phyloP scores from a whole-genome alignment of 108 stramenopile genomes.

The Schizochytrium sp. region DNA sequence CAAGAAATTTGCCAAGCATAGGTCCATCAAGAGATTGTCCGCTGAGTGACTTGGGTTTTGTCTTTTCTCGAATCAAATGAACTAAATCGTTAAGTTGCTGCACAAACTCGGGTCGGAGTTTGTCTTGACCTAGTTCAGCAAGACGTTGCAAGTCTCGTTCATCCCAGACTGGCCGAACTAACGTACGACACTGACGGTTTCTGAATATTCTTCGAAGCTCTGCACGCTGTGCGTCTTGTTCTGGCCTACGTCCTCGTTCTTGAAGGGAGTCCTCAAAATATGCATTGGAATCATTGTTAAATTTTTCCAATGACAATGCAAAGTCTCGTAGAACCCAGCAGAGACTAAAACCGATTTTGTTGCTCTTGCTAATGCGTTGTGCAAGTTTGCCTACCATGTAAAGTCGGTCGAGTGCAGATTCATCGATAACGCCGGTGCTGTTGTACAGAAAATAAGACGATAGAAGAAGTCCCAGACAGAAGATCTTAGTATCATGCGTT shows the following conservation, averaged over 20 bases:
- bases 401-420: constrained; percentile 60
- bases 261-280: constrained; percentile 65
- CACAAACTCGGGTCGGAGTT: constrained; percentile 63
- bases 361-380: constrained; percentile 58
- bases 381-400: constrained; percentile 65
- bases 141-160: constrained; percentile 49
- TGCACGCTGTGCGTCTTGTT: constrained; percentile 37
- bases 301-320: constrained; percentile 14
- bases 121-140: neutral
- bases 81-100: constrained; percentile 41
- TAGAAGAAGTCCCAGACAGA: constrained; percentile 64
- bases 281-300: constrained; percentile 33
- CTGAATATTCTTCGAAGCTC: constrained; percentile 54
- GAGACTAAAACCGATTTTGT: constrained; percentile 61
- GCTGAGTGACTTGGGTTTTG: constrained; percentile 56
- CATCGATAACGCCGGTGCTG: constrained; percentile 65
- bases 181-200: constrained; percentile 62
- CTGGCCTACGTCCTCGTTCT: neutral
- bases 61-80: neutral
- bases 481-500: constrained; percentile 66
- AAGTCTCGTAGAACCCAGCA: constrained; percentile 67
- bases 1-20: constrained; percentile 62
- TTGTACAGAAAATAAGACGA: constrained; percentile 66
- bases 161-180: constrained; percentile 66
- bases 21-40: constrained; percentile 61